Base-by-base conservation (phyloP, 2,329 filamentous ascomycete species). In the Chrysoporthe puriensis region DNA sequence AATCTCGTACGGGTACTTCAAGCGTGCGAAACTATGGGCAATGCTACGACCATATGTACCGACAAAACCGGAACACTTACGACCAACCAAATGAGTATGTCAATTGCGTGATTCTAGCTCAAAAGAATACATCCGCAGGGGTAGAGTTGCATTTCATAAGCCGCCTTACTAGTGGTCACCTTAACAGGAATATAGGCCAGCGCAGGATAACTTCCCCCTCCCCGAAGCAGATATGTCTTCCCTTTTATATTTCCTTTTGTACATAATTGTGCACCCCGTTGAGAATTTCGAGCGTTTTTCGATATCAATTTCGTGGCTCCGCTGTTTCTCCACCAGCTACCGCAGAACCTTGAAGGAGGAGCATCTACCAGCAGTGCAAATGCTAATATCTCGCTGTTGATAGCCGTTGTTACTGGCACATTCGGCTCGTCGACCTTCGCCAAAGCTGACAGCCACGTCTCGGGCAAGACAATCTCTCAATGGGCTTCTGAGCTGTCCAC, bases 41-140 rank as follows among this genome's bases (percentile, higher is more conserved):
- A 90, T 73, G 88, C 87, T 2, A 77, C 75, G 0, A 74, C 74
- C 9, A 50, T 71, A 21, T 95, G 92, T 78, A 94, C 91, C 4
- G 92, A 93, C 77, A 93, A 93, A 78, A 93, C 90, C 1, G 90
- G 90, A 62, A 93, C 90, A 5, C 79, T 93, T 21, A 93, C 90
- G 0, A 89, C 91, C 68, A 92, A 92, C 74, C 88, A 89, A 76
- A 92, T 92, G 90, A 91, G 54, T 57, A 57, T 2, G 54, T 57
- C 52, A n/a, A 7, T 18, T 57, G 5, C 50, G 16, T 13, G 16
- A 26, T 26, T 52, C 26, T 1, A 34, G 9, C 34, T 16, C 2
- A 50, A 21, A 21, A 48, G 7, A 48, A 8, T 26, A 21, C 6
- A 6, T 48, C 16, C 18, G 9, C 46, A 21, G n/a, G 44, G 9